Conservation (phyloP, 1,139 yeast genomes). For the Geotrichum aggregatum region DNA sequence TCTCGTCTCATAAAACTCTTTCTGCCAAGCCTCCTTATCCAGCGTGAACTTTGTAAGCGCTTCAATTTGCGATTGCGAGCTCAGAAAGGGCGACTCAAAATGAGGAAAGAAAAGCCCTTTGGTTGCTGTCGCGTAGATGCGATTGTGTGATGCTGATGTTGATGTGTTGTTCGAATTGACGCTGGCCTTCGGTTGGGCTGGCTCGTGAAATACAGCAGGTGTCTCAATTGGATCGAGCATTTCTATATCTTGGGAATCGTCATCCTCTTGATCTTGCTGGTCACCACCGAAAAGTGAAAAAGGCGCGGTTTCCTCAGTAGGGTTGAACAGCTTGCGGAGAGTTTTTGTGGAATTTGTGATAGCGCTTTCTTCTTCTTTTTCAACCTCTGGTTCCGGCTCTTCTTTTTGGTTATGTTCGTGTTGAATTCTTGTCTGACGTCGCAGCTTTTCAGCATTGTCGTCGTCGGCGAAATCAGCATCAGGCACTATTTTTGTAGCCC, state of each 20-base stretch:
- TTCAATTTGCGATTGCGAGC: slow-evolving; percentile 74
- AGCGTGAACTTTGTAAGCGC: slow-evolving; percentile 42
- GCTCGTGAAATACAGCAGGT: slow-evolving; percentile 33
- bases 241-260: slow-evolving; percentile 26
- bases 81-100: slow-evolving; percentile 76
- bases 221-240: slow-evolving; percentile 21
- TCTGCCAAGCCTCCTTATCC: slow-evolving; percentile 56
- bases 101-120: slow-evolving; percentile 78
- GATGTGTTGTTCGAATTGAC: not conserved
- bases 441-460: no score
- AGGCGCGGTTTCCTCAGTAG: slow-evolving; percentile 36
- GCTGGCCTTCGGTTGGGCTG: slow-evolving; percentile 22
- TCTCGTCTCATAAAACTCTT: slow-evolving; percentile 78
- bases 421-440: not conserved
- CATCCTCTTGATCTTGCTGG: slow-evolving; percentile 27
- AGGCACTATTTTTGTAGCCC: slow-evolving; percentile 28
- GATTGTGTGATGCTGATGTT: slow-evolving; percentile 4
- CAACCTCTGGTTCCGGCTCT: slow-evolving; percentile 35
- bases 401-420: slow-evolving; percentile 16
- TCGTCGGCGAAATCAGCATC: slow-evolving; percentile 44
- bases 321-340: slow-evolving; percentile 61
- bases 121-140: slow-evolving; percentile 23
- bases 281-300: slow-evolving; percentile 31
- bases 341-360: slow-evolving; percentile 30
- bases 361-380: slow-evolving; percentile 21